phyloP scores from a whole-genome alignment of 352 stramenopile genomes.

The Blastocystis hominis region DNA sequence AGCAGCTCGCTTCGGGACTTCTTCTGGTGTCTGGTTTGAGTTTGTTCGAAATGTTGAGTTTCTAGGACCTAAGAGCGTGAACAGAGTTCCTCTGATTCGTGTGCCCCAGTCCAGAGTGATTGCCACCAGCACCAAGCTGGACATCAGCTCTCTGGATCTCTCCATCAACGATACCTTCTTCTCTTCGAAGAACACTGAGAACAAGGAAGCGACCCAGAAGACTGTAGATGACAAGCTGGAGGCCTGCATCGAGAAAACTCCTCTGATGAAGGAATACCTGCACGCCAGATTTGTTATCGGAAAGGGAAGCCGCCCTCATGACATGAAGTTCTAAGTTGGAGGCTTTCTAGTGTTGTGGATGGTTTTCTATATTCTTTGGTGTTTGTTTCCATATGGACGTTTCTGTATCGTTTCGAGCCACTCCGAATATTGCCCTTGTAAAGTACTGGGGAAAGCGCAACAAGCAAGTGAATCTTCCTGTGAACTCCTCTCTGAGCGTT shows the following conservation, averaged over 20 bases:
- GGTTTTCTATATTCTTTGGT: slow-evolving; percentile 52
- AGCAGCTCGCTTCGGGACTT: slow-evolving; percentile 64
- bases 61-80: slow-evolving; percentile 92
- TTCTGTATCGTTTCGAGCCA: background rate
- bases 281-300: slow-evolving; percentile 28
- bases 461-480: slow-evolving; percentile 80
- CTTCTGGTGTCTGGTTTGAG: slow-evolving; percentile 64
- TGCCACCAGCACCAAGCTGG: slow-evolving; percentile 89
- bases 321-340: slow-evolving; percentile 54
- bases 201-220: slow-evolving; percentile 96
- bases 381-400: slow-evolving; percentile 48
- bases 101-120: slow-evolving; percentile 98
- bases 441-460: slow-evolving; percentile 96
- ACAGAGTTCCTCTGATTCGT: slow-evolving; percentile 89
- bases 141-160: slow-evolving; percentile 81
- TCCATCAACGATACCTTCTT: slow-evolving; percentile 92
- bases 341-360: slow-evolving; percentile 56
- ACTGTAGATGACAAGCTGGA: slow-evolving; percentile 81
- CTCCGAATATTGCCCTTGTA: slow-evolving; percentile 89
- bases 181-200: slow-evolving; percentile 79
- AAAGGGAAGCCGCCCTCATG: slow-evolving; percentile 36
- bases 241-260: slow-evolving; percentile 67
- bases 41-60: background rate
- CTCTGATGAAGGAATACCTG: slow-evolving; percentile 94
- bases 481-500: slow-evolving; percentile 90